These are phyloP conservation scores for Thuidium tamariscinum DNA, from an alignment of 225 moss, liverwort and hornwort species.

Conservation along the genomic window DNA sequence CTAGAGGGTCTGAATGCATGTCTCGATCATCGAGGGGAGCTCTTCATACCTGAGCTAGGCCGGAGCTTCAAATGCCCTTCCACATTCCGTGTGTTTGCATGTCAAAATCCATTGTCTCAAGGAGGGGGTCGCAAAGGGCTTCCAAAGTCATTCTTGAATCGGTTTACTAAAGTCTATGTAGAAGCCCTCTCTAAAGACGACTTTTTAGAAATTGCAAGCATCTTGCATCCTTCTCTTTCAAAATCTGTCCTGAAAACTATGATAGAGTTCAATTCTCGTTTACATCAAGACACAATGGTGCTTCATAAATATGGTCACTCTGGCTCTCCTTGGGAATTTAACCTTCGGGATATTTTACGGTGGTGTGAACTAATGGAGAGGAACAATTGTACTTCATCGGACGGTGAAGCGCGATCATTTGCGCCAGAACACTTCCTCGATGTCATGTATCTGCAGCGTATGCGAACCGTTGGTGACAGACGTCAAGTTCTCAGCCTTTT, in stretches of 20 bases:
- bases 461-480: constrained; percentile 84
- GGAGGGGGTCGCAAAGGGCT: constrained; percentile 98
- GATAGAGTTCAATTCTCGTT: constrained; percentile 71
- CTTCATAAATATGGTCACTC: constrained; percentile 60
- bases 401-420: not conserved
- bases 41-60: constrained; percentile 90
- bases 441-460: constrained; percentile 87
- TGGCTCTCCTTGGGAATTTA: constrained; percentile 97
- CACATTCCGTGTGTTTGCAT: constrained; percentile 90
- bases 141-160: constrained; percentile 94
- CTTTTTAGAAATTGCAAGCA: constrained; percentile 65
- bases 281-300: constrained; percentile 78
- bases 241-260: constrained; percentile 52
- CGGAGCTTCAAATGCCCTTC: constrained; percentile 74
- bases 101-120: constrained; percentile 92
- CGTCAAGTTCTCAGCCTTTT: constrained; percentile 57
- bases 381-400: not conserved
- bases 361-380: constrained; percentile 89
- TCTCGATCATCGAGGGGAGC: constrained; percentile 96
- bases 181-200: constrained; percentile 69
- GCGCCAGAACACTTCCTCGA: constrained; percentile 55
- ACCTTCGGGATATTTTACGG: constrained; percentile 82
- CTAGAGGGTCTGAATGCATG: constrained; percentile 95
- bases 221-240: constrained; percentile 68
- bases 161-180: constrained; percentile 94